phyloP scores from a whole-genome alignment of 2,329 filamentous ascomycete genomes.

The Penicillium vulpinum region DNA sequence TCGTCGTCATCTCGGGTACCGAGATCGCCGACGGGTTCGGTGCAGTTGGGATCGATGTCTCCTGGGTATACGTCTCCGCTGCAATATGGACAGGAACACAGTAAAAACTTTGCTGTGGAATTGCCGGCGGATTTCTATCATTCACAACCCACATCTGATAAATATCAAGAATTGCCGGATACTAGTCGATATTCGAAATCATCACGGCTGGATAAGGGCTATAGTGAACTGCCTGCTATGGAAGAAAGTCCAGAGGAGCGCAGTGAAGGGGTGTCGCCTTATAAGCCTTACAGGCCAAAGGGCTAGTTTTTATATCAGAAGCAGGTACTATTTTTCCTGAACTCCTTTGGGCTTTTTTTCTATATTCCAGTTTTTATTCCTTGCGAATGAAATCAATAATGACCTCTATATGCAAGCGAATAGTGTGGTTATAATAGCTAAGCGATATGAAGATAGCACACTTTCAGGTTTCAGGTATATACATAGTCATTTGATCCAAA shows the following conservation, averaged over 20 bases:
- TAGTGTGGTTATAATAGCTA: too few species aligned
- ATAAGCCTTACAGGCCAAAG: not conserved
- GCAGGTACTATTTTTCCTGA: not conserved
- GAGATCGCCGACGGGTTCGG: constrained; percentile 1
- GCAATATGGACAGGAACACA: not conserved
- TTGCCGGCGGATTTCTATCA: constrained; percentile 15
- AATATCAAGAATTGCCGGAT: constrained; percentile 4
- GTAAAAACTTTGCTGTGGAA: constrained; percentile 9
- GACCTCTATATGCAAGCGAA: not conserved
- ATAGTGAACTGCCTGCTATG: not conserved
- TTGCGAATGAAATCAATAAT: not conserved
- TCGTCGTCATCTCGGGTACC: not conserved
- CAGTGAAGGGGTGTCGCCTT: not conserved
- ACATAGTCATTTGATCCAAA: not conserved
- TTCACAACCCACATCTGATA: not conserved
- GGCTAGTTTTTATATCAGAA: not conserved
- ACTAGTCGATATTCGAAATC: not conserved
- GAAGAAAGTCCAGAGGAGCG: not conserved
- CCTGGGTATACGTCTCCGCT: not conserved
- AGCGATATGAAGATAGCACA: not conserved
- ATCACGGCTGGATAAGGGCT: not conserved
- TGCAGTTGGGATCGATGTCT: not conserved
- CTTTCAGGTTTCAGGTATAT: too few species aligned
- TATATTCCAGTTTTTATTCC: not conserved
- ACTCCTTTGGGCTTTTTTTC: not conserved